Evolutionary conservation across 345 rosid species (phyloP), one percentile per base, ranked within the genome.

Genomic region (Diplotaxis tenuifolia): DNA sequence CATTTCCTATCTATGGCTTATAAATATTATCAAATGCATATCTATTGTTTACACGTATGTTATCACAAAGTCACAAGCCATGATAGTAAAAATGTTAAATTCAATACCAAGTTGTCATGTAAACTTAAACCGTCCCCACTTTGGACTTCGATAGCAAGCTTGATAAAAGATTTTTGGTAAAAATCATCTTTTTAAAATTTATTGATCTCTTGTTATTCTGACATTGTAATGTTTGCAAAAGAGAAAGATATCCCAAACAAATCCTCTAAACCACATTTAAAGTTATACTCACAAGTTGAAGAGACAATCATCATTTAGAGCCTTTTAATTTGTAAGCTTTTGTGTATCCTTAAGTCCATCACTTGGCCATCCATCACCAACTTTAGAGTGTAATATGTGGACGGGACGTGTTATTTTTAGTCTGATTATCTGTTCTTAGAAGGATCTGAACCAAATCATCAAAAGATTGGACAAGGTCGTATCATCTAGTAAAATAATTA

Each of bases 1-100:
- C 12, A 32, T 32, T 32, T 32, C 38, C 9, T 32, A 32, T 32
- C 38, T 32, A 32, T 32, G 38, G 38, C 9, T 27, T 27, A 27
- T 3, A 29, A 29, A 29, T 29, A 29, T 29, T 10, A 36, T 10
- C 42, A 36, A 36, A 36, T 36, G 42, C 9, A 36, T 32, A 36
- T 10, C 14, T 36, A 11, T 36, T 36, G 56, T 64, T 64, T 38
- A 72, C 76, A 64, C 70, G 64, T 64, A 64, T 36, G 9, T 63
- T 18, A 54, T 63, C 38, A 56, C 63, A 53, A 40, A 53, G 21
- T 25, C 45, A 25, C 42, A 64, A 38, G 23, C 47, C 70, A 72
- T 1, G 45, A 55, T 40, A 6, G 25, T 22, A 36, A 34, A 49
- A 23, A 4, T 71, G 50, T 21, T 36, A 36, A 29, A 29, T 36